These are phyloP conservation scores for Aspergillus floridensis DNA, from an alignment of 2,329 filamentous ascomycete genomes.

Conservation along the genomic window DNA sequence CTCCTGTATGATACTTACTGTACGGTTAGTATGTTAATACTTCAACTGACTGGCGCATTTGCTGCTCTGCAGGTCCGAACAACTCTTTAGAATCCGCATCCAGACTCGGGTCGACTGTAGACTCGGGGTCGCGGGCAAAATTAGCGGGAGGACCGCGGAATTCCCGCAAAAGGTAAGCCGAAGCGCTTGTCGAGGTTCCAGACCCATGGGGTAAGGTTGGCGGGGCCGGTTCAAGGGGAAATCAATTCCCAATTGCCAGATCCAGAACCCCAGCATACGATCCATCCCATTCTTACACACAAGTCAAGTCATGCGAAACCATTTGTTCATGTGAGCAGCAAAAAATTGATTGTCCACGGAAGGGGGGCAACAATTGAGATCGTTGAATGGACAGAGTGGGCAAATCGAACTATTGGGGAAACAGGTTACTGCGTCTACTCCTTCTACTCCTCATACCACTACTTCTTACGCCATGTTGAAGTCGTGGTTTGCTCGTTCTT, in stretches of 20 bases:
- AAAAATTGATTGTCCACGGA: conserved; percentile 16
- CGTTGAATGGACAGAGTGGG: too few species aligned
- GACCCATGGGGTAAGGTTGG: not conserved
- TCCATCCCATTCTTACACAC: not conserved
- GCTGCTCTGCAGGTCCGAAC: too few species aligned
- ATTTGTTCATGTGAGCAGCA: conserved; percentile 34
- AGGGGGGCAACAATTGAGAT: not conserved
- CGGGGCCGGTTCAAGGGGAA: conserved; percentile 13
- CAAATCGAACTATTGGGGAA: conserved; percentile 6
- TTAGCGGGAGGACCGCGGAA: conserved; percentile 19
- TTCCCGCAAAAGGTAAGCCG: conserved; percentile 34
- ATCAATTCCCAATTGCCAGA: not conserved
- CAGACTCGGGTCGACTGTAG: not conserved
- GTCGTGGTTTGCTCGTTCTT: not conserved
- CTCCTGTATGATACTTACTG: not conserved
- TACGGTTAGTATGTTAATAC: not conserved
- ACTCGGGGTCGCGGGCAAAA: too few species aligned
- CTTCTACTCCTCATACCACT: not conserved
- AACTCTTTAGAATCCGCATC: too few species aligned
- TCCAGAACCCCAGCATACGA: conserved; percentile 12
- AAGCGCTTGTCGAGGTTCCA: conserved; percentile 15
- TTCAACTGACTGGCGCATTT: not conserved
- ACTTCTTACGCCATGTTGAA: conserved; percentile 1
- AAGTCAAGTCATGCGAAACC: conserved; percentile 13
- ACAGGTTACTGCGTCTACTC: not conserved